Conservation (phyloP, 441 rosid genomes). For the Arabidopsis lyrata region DNA sequence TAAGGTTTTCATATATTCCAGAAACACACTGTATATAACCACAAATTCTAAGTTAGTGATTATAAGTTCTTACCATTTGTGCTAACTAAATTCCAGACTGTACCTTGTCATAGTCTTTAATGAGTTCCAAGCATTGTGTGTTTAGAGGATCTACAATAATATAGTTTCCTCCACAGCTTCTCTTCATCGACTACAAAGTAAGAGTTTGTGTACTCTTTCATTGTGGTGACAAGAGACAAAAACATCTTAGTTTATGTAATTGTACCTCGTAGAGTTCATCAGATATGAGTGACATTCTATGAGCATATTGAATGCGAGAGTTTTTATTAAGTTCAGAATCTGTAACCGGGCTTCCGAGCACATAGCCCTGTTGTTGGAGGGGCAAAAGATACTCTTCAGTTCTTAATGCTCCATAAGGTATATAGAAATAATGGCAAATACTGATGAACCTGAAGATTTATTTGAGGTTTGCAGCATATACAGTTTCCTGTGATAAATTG, state of each 20-base stretch:
- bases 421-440: neutral
- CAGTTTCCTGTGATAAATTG: conserved; percentile 22
- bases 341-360: conserved; percentile 37
- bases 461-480: conserved; percentile 28
- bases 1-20: conserved; percentile 1
- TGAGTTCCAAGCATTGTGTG: conserved; percentile 15
- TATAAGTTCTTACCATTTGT: neutral
- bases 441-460: conserved; percentile 36
- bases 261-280: conserved; percentile 39
- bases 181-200: conserved; percentile 32
- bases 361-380: conserved; percentile 36
- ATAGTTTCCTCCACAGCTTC: conserved; percentile 27
- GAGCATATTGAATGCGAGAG: conserved; percentile 45
- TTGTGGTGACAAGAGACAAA: conserved; percentile 8
- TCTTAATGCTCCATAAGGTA: neutral
- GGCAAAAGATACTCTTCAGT: neutral
- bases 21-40: neutral
- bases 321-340: neutral
- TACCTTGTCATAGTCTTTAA: conserved; percentile 4
- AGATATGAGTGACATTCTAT: conserved; percentile 45
- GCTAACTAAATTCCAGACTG: neutral
- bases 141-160: conserved; percentile 14
- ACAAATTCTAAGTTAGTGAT: neutral
- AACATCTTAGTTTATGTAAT: neutral
- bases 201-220: neutral